These are phyloP conservation scores for Penicillium verhagenii DNA, from an alignment of 495 filamentous ascomycete species.

Conservation along the genomic window DNA sequence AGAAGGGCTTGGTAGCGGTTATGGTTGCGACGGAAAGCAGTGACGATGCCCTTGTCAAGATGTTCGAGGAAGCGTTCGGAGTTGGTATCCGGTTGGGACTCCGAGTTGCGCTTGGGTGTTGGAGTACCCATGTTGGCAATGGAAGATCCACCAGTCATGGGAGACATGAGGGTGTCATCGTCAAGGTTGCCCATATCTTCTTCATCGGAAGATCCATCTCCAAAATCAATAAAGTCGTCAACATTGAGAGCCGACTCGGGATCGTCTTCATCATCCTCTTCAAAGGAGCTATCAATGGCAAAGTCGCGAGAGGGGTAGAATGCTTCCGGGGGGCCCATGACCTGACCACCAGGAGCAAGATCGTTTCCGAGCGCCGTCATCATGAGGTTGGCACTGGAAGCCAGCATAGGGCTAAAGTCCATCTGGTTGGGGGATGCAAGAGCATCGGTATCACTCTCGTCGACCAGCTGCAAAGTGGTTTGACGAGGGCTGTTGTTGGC, in stretches of 20 bases:
- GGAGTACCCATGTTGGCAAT: slow-evolving; percentile 39
- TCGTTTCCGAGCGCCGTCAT: slow-evolving; percentile 63
- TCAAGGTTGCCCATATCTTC: slow-evolving; percentile 39
- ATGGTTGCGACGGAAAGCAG: slow-evolving; percentile 77
- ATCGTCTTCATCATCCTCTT: slow-evolving; percentile 61
- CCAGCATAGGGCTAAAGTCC: slow-evolving; percentile 59
- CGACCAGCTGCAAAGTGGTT: slow-evolving; percentile 47
- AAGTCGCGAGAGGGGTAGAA: slow-evolving; percentile 70
- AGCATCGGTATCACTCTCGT: slow-evolving; percentile 52
- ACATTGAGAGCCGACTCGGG: slow-evolving; percentile 64
- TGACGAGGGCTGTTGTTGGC: slow-evolving; percentile 54
- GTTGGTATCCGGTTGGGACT: slow-evolving; percentile 50
- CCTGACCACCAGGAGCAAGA: slow-evolving; percentile 61
- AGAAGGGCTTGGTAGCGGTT: slow-evolving; percentile 67
- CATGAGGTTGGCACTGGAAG: slow-evolving; percentile 71
- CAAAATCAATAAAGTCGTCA: slow-evolving; percentile 72
- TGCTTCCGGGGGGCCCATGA: slow-evolving; percentile 71
- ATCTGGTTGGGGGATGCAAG: slow-evolving; percentile 45
- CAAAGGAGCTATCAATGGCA: slow-evolving; percentile 51
- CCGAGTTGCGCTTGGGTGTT: slow-evolving; percentile 50
- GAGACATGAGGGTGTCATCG: slow-evolving; percentile 38
- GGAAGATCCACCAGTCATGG: slow-evolving; percentile 31
- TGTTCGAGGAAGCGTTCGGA: slow-evolving; percentile 62
- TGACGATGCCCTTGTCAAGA: slow-evolving; percentile 67
- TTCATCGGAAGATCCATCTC: slow-evolving; percentile 58